Base-by-base conservation (phyloP, 352 stramenopile genomes). In the Blastocystis sp. region DNA sequence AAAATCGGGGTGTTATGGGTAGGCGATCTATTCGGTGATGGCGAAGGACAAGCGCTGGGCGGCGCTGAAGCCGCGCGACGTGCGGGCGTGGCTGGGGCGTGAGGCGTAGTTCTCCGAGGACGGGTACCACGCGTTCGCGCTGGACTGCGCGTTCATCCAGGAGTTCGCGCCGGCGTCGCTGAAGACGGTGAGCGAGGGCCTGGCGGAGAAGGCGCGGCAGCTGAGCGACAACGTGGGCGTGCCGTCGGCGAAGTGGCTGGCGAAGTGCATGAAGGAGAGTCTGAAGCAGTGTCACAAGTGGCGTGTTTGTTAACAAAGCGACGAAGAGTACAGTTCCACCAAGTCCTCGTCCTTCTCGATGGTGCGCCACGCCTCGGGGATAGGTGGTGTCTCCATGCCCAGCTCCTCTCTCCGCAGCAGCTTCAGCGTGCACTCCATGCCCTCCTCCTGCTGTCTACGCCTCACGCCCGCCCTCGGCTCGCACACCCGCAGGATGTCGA, bases 261-360 rank as follows among this genome's bases (percentile, higher is more conserved):
- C 61, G 34, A 84, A 84, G 74, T 69, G 66, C 48, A 84, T 84
- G 74, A 84, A 59, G 19, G 74, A 84, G 34, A 59, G 45, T 70
- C 66, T 84, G 34, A 84, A 84, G 45, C 56, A 56, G 53, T 84
- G 74, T 84, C 53, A 53, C n/a, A 67, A 52, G 23, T 84, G 7
- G 5, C 2, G 19, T 23, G 67, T 52, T 84, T 84, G 67, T 52
- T 84, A 69, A n/a, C 3, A 38, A 60, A 56, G 5, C 5, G 5
- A 14, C 5, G 5, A 56, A 7, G 48, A 56, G 14, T 56, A 7
- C 48, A 56, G 48, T 14, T 56, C 48, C 14, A 14, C 48, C 0
- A 56, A 56, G 14, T 56, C 48, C 5, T 56, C 48, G 14, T 56
- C 48, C 48, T 56, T 56, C 48, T 56, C 48, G 0, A 56, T 56